Base-by-base conservation (phyloP, 371 early-diverging fungal species). In the Mortierella sp. region DNA sequence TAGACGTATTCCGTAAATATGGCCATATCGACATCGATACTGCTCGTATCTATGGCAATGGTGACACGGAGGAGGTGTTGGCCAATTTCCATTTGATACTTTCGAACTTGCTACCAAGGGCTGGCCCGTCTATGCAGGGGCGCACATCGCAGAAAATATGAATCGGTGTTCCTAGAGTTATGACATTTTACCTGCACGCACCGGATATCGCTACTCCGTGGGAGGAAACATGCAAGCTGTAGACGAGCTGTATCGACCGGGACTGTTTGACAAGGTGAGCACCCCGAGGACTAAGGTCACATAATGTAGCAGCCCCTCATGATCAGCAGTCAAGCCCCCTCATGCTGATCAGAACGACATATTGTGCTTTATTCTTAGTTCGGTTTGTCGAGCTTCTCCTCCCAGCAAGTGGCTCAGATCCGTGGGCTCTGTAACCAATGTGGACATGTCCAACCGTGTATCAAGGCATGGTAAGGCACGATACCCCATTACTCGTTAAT, bases 381-480 rank as follows among this genome's bases (percentile, higher is more conserved):
- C n/a, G n/a, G n/a, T n/a, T n/a, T n/a, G n/a, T n/a, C n/a, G n/a
- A n/a, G n/a, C n/a, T n/a, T n/a, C n/a, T n/a, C n/a, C n/a, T n/a
- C n/a, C n/a, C n/a, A n/a, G n/a, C n/a, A n/a, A n/a, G n/a, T n/a
- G n/a, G n/a, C n/a, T n/a, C n/a, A n/a, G n/a, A n/a, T n/a, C n/a
- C 69, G 70, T 19, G 52, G 69, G 31, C 52, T 82, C 37, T 80
- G 79, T 60, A 72, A 63, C 17, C 50, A 65, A 3, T 69, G 76
- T 11, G 64, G 67, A 4, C 81, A 75, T 42, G 65, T 83, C 4
- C 85, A 4, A 81, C 79, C 0, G 82, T 84, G 7, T 84, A 84
- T 42, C 81, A 83, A 56, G 83, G 42, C 21, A 44, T 62, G 80
- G 87, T 87, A 79, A 87, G 34, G n/a, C n/a, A n/a, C n/a, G n/a